phyloP scores from a whole-genome alignment of 1,284 basidiomycete species.

The Cryptococcus deneoformans region DNA sequence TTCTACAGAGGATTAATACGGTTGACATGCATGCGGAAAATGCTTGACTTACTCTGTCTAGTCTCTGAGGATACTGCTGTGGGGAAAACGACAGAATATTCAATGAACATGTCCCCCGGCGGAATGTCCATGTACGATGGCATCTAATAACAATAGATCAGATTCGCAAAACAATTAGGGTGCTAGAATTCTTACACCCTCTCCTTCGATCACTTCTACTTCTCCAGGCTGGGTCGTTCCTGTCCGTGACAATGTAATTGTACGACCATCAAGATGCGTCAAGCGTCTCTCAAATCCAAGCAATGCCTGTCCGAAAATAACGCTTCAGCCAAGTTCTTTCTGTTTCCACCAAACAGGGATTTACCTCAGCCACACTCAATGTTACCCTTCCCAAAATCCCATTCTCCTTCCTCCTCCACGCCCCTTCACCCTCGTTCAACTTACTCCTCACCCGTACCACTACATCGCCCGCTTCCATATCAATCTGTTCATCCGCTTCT shows the following conservation, averaged over 20 bases:
- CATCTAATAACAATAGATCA: constrained; percentile 54
- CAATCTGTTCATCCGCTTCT: constrained; percentile 88
- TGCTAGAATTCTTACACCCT: constrained; percentile 57
- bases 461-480: constrained; percentile 90
- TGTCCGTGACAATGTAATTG: constrained; percentile 65
- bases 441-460: constrained; percentile 74
- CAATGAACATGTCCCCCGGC: constrained; percentile 81
- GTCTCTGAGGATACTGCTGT: constrained; percentile 62
- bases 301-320: constrained; percentile 34
- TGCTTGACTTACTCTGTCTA: constrained; percentile 58
- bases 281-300: constrained; percentile 62
- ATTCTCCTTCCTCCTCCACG: constrained; percentile 80
- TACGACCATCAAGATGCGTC: constrained; percentile 83
- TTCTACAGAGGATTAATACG: background rate
- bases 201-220: constrained; percentile 77
- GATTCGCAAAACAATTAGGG: background rate
- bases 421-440: constrained; percentile 61
- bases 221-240: constrained; percentile 92
- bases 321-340: background rate
- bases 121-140: constrained; percentile 62
- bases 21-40: background rate
- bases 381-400: constrained; percentile 87
- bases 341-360: constrained; percentile 18
- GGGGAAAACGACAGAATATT: constrained; percentile 87
- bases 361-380: constrained; percentile 81